These are phyloP conservation scores for Fusarium succisae DNA, from an alignment of 2,329 filamentous ascomycete genomes.

Conservation along the genomic window DNA sequence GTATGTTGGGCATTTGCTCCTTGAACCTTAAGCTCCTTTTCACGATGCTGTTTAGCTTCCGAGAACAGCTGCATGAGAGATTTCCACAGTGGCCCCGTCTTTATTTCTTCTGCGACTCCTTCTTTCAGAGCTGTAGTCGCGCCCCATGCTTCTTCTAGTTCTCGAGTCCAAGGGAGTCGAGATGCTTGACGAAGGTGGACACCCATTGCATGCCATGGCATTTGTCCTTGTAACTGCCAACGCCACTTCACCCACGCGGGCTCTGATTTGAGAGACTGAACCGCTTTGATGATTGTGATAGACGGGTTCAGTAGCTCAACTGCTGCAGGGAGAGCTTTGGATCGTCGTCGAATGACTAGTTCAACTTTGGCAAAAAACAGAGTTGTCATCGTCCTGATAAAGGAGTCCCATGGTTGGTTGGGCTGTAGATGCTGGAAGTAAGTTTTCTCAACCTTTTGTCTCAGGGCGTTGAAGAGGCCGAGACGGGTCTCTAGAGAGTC, in stretches of 20 bases:
- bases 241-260: slow-evolving; percentile 40
- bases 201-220: slow-evolving; percentile 43
- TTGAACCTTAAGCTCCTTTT: slow-evolving; percentile 6
- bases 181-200: slow-evolving; percentile 36
- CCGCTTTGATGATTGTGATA: slow-evolving; percentile 34
- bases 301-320: slow-evolving; percentile 1
- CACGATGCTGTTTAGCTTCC: slow-evolving; percentile 17
- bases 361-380: slow-evolving; percentile 45
- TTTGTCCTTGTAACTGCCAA: slow-evolving; percentile 44
- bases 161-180: slow-evolving; percentile 32
- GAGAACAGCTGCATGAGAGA: slow-evolving; percentile 17
- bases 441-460: slow-evolving; percentile 11
- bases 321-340: neutral
- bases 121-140: slow-evolving; percentile 12
- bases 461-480: slow-evolving; percentile 12
- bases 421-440: slow-evolving; percentile 19
- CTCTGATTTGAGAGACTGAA: slow-evolving; percentile 33
- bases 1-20: neutral
- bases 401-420: slow-evolving; percentile 16
- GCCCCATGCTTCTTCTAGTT: slow-evolving; percentile 38
- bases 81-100: slow-evolving; percentile 26
- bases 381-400: slow-evolving; percentile 32
- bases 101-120: slow-evolving; percentile 1
- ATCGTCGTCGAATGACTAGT: slow-evolving; percentile 28
- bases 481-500: slow-evolving; percentile 15